Base-by-base conservation (phyloP, 331 rosid genomes). In the Quercus lobata region DNA sequence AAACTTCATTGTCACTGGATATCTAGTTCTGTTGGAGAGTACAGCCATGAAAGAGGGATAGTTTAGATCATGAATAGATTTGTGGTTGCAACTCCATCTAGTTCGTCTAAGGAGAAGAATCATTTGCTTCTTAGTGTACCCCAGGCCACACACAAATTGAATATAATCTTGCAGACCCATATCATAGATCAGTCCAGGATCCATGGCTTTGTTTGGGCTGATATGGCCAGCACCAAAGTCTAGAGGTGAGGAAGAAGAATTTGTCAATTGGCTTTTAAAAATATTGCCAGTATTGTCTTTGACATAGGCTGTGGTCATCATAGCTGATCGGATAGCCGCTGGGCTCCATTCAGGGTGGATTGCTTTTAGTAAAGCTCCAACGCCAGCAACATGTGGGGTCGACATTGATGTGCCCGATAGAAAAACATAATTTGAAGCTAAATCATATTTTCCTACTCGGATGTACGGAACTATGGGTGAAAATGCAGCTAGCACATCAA, bases 361-460 rank as follows among this genome's bases (percentile, higher is more conserved):
- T 22, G 35, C 21, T 69, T 77, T 77, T 2, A 68, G n/a, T 1
- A 77, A 14, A 34, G 74, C 80, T 1, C 55, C 80, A 15, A 68
- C 34, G 12, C 80, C 80, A 15, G 75, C 34, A 56, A 34, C 57
- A 22, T 77, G 81, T 35, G 81, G 81, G 2, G 75, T 54, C 0
- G 81, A 53, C 75, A 77, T 77, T 18, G 75, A 77, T 12, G 81
- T 77, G 5, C 75, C 81, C 1, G 81, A 69, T 0, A 0, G 0
- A 0, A 69, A 0, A 9, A 0, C 53, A 46, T 46, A 46, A 46
- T 46, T 12, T 0, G 53, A 11, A 46, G 16, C 53, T 16, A 46
- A 46, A 46, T 9, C 4, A 46, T 46, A 46, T 12, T 11, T 46
- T 0, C 53, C 5, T 0, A 46, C 53, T 0, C 14, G 0, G 0